phyloP scores from a whole-genome alignment of 2,329 filamentous ascomycete species.

The Xylariaceae sp. region DNA sequence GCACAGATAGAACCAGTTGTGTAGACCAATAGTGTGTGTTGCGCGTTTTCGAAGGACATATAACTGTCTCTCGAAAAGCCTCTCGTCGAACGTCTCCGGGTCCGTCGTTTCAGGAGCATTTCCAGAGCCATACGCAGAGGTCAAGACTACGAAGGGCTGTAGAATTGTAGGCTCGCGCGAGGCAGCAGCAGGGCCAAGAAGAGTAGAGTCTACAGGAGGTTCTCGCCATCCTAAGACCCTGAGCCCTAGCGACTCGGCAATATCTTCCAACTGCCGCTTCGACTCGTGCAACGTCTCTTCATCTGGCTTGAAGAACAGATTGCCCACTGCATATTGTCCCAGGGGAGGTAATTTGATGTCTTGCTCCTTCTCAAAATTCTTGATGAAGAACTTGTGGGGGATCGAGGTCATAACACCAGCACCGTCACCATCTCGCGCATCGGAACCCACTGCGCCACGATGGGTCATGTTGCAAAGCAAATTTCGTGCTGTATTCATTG shows the following conservation, averaged over 20 bases:
- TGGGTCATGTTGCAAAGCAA: conserved; percentile 99
- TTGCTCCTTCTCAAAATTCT: conserved; percentile 93
- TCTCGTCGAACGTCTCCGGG: conserved; percentile 75
- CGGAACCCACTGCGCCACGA: conserved; percentile 94
- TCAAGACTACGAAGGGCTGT: conserved; percentile 90
- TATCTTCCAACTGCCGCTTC: conserved; percentile 88
- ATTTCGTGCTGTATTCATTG: conserved; percentile 63
- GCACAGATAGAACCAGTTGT: conserved; percentile 99
- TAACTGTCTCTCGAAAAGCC: conserved; percentile 85
- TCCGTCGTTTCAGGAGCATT: conserved; percentile 76
- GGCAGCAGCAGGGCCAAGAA: conserved; percentile 86
- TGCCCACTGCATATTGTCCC: conserved; percentile 95
- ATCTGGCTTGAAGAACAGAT: conserved; percentile 98
- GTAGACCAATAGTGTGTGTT: conserved; percentile 88
- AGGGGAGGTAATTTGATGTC: conserved; percentile 80
- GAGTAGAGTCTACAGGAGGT: conserved; percentile 87
- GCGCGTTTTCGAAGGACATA: conserved; percentile 93
- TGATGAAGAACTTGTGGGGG: conserved; percentile 96
- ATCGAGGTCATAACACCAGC: conserved; percentile 99
- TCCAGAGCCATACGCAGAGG: conserved; percentile 78
- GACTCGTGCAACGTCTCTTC: conserved; percentile 85
- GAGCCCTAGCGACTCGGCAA: conserved; percentile 81
- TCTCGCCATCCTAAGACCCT: conserved; percentile 94
- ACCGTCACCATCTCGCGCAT: conserved; percentile 95
- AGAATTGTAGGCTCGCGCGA: conserved; percentile 93